Conservation (phyloP, 805 yeast species). For the Zygoascus biomembranicola region DNA sequence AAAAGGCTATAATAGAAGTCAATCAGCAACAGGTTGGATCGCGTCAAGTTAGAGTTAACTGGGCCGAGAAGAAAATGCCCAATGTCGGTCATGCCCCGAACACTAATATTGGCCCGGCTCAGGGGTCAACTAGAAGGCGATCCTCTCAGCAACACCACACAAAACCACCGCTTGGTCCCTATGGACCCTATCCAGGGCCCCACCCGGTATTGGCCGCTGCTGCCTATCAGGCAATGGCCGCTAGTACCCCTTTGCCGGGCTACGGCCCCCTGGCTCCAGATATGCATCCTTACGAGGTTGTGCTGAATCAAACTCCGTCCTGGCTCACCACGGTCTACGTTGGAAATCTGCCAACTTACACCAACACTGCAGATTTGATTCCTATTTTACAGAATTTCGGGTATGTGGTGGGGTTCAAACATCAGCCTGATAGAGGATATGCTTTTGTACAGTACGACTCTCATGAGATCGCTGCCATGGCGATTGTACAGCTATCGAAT, state of each 20-base stretch:
- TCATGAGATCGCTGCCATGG: slow-evolving; percentile 83
- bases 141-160: slow-evolving; percentile 5
- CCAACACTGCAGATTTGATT: slow-evolving; percentile 53
- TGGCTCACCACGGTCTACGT: slow-evolving; percentile 83
- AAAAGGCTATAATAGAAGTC: slow-evolving; percentile 60
- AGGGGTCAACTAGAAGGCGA: not conserved
- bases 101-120: not conserved
- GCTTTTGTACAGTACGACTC: slow-evolving; percentile 83
- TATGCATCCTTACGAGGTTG: slow-evolving; percentile 47
- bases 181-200: not conserved
- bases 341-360: slow-evolving; percentile 75
- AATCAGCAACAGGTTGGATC: slow-evolving; percentile 67
- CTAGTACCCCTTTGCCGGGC: not conserved
- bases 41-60: slow-evolving; percentile 72
- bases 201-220: slow-evolving; percentile 2
- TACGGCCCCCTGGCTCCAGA: not conserved
- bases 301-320: slow-evolving; percentile 68
- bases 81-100: not conserved
- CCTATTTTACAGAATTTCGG: slow-evolving; percentile 76
- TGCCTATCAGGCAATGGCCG: not conserved
- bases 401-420: slow-evolving; percentile 69
- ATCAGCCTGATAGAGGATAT: slow-evolving; percentile 75
- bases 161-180: slow-evolving; percentile 4
- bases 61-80: slow-evolving; percentile 64
- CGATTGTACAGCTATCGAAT: slow-evolving; percentile 72